Conservation (phyloP, 371 early-diverging fungal species). For the Mucor irregularis region DNA sequence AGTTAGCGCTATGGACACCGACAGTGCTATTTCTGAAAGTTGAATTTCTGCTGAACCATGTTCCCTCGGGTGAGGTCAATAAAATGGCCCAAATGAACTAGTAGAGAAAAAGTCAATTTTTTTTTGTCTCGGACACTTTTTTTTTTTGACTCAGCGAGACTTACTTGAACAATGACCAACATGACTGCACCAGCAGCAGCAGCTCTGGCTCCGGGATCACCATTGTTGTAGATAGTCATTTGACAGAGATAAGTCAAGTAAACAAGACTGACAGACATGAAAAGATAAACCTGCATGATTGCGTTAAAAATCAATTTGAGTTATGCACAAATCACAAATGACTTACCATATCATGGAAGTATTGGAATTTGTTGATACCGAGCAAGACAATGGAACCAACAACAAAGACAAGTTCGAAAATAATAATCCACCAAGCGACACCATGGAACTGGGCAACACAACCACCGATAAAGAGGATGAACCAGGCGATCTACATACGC, state of each 20-base stretch:
- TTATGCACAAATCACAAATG: too few relatives aligned
- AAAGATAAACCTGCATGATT: constrained; percentile 47
- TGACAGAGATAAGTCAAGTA: constrained; percentile 48
- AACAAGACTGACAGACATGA: constrained; percentile 57
- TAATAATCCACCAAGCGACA: constrained; percentile 61
- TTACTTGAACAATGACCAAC: constrained; percentile 60
- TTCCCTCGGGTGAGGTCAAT: constrained; percentile 72
- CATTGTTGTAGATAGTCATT: constrained; percentile 9
- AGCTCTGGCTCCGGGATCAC: constrained; percentile 33
- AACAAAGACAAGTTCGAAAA: constrained; percentile 58
- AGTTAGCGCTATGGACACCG: constrained; percentile 11
- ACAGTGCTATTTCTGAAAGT: not conserved
- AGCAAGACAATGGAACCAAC: constrained; percentile 42
- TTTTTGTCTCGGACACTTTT: constrained; percentile 1
- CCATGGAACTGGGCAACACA: constrained; percentile 50
- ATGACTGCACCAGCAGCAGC: constrained; percentile 63
- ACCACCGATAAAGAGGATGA: constrained; percentile 65
- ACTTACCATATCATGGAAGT: constrained; percentile 33
- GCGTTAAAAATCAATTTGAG: too few relatives aligned
- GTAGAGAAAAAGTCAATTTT: not conserved
- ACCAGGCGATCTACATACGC: constrained; percentile 58
- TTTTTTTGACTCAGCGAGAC: not conserved
- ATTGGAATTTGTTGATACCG: constrained; percentile 22
- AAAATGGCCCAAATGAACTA: constrained; percentile 73
- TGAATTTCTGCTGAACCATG: constrained; percentile 35